Evolutionary conservation across 1,284 basidiomycete genomes (phyloP), one percentile per base, ranked within the genome.

Genomic region (Microbotryum saponariae): DNA sequence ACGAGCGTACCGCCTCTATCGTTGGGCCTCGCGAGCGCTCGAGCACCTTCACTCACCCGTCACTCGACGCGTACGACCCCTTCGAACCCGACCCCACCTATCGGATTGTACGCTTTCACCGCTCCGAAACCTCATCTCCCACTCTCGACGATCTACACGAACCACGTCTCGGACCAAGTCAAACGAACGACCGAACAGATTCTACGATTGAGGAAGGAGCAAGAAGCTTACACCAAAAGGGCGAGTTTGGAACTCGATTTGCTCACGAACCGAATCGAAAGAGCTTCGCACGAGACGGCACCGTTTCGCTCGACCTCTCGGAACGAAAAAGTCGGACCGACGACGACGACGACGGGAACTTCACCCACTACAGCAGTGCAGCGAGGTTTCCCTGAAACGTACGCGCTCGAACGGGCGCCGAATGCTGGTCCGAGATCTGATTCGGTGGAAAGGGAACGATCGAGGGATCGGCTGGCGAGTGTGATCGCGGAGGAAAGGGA

Each of bases 121-220:
- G 37, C 33, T 4, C 12, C 42, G 6, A 5, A 49, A 12, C 16
- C 29, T 20, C 44, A 16, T 51, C 47, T 42, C 51, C 50, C 54
- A 2, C 60, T 67, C 29, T 46, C 27, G 3, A 10, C 42, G 1
- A 55, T 56, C 6, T 29, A 62, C 16, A 56, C 60, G 0, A 6
- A 37, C 0, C 23, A 54, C 8, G 51, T 63, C 44, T 59, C 57
- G 6, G 6, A 37, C 10, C 44, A 48, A 2, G 64, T 62, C 4
- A 64, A 66, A 31, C 49, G 44, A 27, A 58, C 62, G 0, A 64
- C 64, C 7, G 64, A 66, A 46, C 60, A 68, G 42, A 64, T 68
- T 31, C 53, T 68, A 51, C n/a, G 48, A 6, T 48, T 68, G 4
- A 21, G 64, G 1, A 14, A 64, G 2, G 18, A 33, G 16, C 66